Evolutionary conservation across 192 early-diverging fungal species (phyloP).

Genomic region (Backusella psychrophila): DNA sequence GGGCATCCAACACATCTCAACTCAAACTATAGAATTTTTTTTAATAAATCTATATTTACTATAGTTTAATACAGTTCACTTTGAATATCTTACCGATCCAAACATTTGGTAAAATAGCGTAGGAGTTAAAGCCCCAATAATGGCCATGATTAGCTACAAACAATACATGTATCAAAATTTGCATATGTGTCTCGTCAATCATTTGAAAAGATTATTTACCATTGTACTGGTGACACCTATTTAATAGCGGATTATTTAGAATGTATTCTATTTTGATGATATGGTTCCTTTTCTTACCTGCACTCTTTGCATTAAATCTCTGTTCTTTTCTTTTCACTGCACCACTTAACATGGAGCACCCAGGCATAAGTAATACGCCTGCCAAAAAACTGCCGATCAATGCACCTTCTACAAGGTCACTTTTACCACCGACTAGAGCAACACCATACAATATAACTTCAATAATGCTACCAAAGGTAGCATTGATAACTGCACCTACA

Average conservation of each 20-base stretch:
- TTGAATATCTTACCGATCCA: constrained; percentile 53
- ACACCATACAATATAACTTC: constrained; percentile 94
- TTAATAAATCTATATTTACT: neutral
- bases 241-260: neutral
- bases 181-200: neutral
- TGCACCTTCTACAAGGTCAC: constrained; percentile 83
- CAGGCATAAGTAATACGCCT: constrained; percentile 89
- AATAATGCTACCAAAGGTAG: constrained; percentile 95
- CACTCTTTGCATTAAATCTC: constrained; percentile 91
- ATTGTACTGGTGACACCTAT: constrained; percentile 90
- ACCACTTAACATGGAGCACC: constrained; percentile 91
- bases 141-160: constrained; percentile 77
- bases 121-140: constrained; percentile 91
- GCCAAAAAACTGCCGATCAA: constrained; percentile 91
- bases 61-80: neutral
- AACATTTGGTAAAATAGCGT: constrained; percentile 93
- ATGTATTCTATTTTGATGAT: neutral
- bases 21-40: constrained; percentile 41
- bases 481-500: constrained; percentile 94
- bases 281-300: constrained; percentile 45
- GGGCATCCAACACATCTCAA: constrained; percentile 55
- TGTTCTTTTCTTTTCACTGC: constrained; percentile 91
- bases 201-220: neutral
- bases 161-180: neutral
- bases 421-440: constrained; percentile 86